Base-by-base conservation (phyloP, 2,329 filamentous ascomycete genomes). In the Curvularia sp. region DNA sequence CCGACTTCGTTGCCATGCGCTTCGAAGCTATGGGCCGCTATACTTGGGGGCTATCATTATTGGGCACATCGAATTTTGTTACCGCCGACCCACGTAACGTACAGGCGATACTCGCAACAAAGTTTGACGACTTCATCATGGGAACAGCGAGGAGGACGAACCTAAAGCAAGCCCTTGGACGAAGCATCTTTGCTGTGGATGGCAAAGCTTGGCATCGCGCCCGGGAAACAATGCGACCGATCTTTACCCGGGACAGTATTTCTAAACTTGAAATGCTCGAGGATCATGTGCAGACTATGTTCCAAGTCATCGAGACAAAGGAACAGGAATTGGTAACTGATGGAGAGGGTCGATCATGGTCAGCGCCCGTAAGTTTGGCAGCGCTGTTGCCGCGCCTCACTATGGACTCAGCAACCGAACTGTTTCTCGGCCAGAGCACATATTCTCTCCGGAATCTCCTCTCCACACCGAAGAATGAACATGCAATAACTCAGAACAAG, bases 131-230 rank as follows among this genome's bases (percentile, higher is more conserved):
- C 13, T 57, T 57, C 20, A 49, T 57, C n/a, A 49, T 57, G 55
- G 55, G 55, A 1, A 53, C 49, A 22, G 55, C 49, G 0, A 41
- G 55, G 15, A 41, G 55, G 1, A 57, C 55, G 30, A 57, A 53
- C 6, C 39, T 57, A 20, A 57, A 53, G 3, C 18, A 15, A n/a
- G 55, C 42, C 5, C 55, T 57, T 4, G 55, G 55, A 28, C 55
- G 55, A 33, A 57, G 55, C n/a, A 53, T 57, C n/a, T 57, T 57
- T 22, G 55, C 55, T 43, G 49, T 57, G 15, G 55, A 57, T 22
- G 55, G 55, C 15, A 42, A 48, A 26, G 49, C 49, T 7, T 57
- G 55, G 55, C 55, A 57, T 42, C 12, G 55, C 3, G 43, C 55
- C 9, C 35, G 55, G 35, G 55, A 57, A 33, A 48, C 55, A 3